phyloP scores from a whole-genome alignment of 306 rosid genomes.

The Acacia acuminata region DNA sequence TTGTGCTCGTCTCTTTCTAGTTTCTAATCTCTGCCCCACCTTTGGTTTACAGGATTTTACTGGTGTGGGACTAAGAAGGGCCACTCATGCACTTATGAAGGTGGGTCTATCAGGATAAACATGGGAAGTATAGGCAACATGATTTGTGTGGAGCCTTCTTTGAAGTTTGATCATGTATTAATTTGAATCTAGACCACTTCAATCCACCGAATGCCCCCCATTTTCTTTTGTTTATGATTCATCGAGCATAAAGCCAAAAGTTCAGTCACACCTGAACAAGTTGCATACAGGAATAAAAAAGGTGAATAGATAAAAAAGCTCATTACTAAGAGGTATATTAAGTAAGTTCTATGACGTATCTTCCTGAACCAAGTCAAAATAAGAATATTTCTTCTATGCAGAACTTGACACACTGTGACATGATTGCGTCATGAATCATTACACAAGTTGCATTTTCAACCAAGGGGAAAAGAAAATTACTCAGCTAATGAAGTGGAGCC shows the following conservation, averaged over 20 bases:
- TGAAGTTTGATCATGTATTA: constrained; percentile 28
- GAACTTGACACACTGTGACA: neutral
- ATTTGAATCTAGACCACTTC: constrained; percentile 43
- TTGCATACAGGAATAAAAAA: neutral
- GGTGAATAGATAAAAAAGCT: neutral
- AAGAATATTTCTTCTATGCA: neutral
- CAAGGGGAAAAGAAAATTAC: neutral
- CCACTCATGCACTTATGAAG: constrained; percentile 50
- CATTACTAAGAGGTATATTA: neutral
- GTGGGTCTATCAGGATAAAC: constrained; percentile 43
- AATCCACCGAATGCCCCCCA: constrained; percentile 10
- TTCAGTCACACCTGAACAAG: neutral
- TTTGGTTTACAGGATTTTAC: constrained; percentile 51
- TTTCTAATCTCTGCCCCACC: constrained; percentile 41
- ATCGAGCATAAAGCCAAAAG: neutral
- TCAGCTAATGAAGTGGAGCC: neutral
- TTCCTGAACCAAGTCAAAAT: neutral
- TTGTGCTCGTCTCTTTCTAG: constrained; percentile 26
- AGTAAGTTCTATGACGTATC: neutral
- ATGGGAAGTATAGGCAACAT: constrained; percentile 48
- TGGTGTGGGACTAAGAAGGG: constrained; percentile 45
- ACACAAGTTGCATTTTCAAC: neutral
- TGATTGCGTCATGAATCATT: neutral
- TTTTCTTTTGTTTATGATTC: neutral
- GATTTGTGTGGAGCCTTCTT: constrained; percentile 56